Conservation (phyloP, 148 eudicot species). For the Bassia scoparia region DNA sequence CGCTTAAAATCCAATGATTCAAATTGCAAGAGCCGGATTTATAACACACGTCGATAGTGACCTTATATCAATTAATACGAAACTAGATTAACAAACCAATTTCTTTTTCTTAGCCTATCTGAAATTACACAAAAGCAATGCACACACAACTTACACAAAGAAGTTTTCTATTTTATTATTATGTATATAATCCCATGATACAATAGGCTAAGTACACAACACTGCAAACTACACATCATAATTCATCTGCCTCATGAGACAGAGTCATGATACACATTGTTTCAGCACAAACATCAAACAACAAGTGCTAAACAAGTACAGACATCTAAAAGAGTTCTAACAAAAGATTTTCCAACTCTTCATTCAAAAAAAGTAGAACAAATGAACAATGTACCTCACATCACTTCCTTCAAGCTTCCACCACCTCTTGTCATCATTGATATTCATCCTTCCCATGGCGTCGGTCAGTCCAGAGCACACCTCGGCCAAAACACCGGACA, state of each 20-base stretch:
- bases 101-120: not conserved
- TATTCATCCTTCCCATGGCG: slow-evolving; percentile 48
- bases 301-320: not conserved
- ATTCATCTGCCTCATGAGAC: slow-evolving; percentile 2
- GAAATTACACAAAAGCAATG: not conserved
- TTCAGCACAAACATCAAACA: not conserved
- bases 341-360: not conserved
- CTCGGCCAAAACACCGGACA: slow-evolving; percentile 59
- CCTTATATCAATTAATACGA: not conserved
- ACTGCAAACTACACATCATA: slow-evolving; percentile 6
- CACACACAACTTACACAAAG: not conserved
- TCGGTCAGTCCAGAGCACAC: slow-evolving; percentile 55
- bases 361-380: not conserved
- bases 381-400: slow-evolving; percentile 12
- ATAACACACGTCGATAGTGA: not conserved
- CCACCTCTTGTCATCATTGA: slow-evolving; percentile 49
- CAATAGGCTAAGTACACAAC: slow-evolving; percentile 17
- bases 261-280: not conserved
- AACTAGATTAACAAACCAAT: not conserved
- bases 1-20: not conserved
- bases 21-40: not conserved
- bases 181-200: not conserved
- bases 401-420: slow-evolving; percentile 21
- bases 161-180: slow-evolving; percentile 13
- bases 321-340: slow-evolving; percentile 4